phyloP scores from a whole-genome alignment of 2,329 filamentous ascomycete species.

The Westerdykella aurantiaca region DNA sequence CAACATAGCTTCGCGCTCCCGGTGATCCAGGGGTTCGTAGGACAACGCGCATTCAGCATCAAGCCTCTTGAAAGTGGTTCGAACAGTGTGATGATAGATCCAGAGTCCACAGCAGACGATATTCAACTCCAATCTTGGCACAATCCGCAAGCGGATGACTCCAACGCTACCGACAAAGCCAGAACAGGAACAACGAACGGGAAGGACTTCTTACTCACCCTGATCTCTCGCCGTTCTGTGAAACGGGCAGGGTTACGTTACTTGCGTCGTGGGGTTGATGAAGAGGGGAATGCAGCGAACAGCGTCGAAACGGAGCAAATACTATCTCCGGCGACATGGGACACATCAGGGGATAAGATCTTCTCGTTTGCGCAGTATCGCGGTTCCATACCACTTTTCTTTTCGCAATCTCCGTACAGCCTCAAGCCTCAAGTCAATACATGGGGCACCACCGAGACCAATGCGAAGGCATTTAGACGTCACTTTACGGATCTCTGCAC shows the following conservation, averaged over 20 bases:
- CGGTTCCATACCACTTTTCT: constrained; percentile 90
- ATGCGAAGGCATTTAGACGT: constrained; percentile 68
- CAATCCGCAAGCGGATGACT: constrained; percentile 14
- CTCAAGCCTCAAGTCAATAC: constrained; percentile 80
- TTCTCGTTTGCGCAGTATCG: constrained; percentile 84
- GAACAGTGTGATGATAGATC: constrained; percentile 31
- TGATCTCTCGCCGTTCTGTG: constrained; percentile 84
- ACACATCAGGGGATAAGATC: constrained; percentile 51
- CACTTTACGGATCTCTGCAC: constrained; percentile 68
- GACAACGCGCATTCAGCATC: constrained; percentile 74
- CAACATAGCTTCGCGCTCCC: constrained; percentile 69
- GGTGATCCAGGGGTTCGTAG: constrained; percentile 89
- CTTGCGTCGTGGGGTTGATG: constrained; percentile 81
- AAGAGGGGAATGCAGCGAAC: constrained; percentile 83
- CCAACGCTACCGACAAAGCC: constrained; percentile 9
- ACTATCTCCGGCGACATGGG: constrained; percentile 65
- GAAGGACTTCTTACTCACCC: constrained; percentile 66
- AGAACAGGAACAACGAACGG: constrained; percentile 32
- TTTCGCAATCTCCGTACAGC: constrained; percentile 89
- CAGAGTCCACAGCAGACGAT: constrained; percentile 29
- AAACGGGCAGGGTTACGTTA: constrained; percentile 86
- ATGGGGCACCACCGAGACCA: constrained; percentile 73
- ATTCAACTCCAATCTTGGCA: constrained; percentile 31
- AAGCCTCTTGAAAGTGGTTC: constrained; percentile 44
- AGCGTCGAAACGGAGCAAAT: constrained; percentile 94